Conservation (phyloP, 1,284 basidiomycete species). For the Leccinum fallax region DNA sequence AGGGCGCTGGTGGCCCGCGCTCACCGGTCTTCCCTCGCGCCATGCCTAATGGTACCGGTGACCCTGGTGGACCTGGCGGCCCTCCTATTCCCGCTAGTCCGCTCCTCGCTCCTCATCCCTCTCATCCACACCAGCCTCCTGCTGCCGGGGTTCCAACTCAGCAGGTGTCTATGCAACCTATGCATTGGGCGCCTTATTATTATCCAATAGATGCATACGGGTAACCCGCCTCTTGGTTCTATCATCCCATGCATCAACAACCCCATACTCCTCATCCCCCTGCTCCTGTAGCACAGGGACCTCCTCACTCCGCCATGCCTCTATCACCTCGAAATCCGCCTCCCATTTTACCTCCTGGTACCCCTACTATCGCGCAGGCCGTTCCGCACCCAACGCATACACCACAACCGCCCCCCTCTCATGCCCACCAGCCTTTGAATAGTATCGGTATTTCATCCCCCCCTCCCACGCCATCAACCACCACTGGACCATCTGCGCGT, state of each 20-base stretch:
- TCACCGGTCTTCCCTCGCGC: slow-evolving; percentile 66
- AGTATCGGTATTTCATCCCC: slow-evolving; percentile 61
- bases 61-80: slow-evolving; percentile 38
- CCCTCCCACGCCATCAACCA: slow-evolving; percentile 64
- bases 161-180: slow-evolving; percentile 42
- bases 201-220: slow-evolving; percentile 30
- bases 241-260: slow-evolving; percentile 44
- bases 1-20: slow-evolving; percentile 53
- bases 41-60: slow-evolving; percentile 63
- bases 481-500: slow-evolving; percentile 41
- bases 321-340: slow-evolving; percentile 68
- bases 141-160: slow-evolving; percentile 47
- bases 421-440: slow-evolving; percentile 50
- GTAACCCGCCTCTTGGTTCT: slow-evolving; percentile 31
- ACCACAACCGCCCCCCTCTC: slow-evolving; percentile 52
- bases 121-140: slow-evolving; percentile 50
- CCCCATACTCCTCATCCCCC: slow-evolving; percentile 38
- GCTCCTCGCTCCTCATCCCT: slow-evolving; percentile 59
- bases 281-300: slow-evolving; percentile 36
- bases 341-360: slow-evolving; percentile 57
- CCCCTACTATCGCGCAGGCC: slow-evolving; percentile 64
- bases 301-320: slow-evolving; percentile 47
- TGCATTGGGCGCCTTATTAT: slow-evolving; percentile 34
- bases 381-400: slow-evolving; percentile 48
- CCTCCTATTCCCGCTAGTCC: slow-evolving; percentile 62